Conservation (phyloP, 2,329 filamentous ascomycete species). For the Ascocoryne sarcoides region DNA sequence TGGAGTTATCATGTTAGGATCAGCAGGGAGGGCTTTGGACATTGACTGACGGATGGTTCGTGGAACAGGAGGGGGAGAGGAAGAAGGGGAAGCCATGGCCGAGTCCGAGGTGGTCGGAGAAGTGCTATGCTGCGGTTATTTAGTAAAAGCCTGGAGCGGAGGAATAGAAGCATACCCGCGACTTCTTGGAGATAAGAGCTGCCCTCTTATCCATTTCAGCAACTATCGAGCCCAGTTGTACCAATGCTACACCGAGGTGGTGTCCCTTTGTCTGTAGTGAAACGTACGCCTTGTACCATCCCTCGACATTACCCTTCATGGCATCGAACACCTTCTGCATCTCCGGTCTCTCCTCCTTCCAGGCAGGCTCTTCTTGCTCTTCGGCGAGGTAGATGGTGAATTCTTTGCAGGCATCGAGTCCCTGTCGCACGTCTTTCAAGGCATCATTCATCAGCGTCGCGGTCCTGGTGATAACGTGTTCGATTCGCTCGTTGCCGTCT, state of each 20-base stretch:
- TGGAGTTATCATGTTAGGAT: constrained; percentile 25
- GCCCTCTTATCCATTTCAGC: constrained; percentile 81
- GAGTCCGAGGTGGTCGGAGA: constrained; percentile 4
- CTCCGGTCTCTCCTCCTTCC: constrained; percentile 50
- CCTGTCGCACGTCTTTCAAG: constrained; percentile 70
- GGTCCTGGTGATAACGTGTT: constrained; percentile 78
- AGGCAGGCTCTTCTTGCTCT: constrained; percentile 53
- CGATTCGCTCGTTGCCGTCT: constrained; percentile 82
- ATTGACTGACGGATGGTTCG: constrained; percentile 23
- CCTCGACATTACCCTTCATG: constrained; percentile 88
- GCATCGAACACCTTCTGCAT: constrained; percentile 69
- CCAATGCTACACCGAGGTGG: constrained; percentile 59
- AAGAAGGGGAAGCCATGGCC: constrained; percentile 9
- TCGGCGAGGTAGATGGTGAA: constrained; percentile 67
- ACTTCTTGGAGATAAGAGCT: constrained; percentile 71
- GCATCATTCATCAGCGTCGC: constrained; percentile 67
- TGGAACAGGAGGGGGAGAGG: constrained; percentile 11
- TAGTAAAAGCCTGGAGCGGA: constrained; percentile 4
- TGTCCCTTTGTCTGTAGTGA: constrained; percentile 67
- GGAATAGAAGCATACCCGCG: constrained; percentile 47
- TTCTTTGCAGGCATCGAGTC: constrained; percentile 64
- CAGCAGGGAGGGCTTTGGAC: constrained; percentile 20
- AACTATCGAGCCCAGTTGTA: constrained; percentile 67
- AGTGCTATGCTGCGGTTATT: constrained; percentile 16
- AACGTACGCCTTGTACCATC: constrained; percentile 75